These are phyloP conservation scores for Sphenostylis stenocarpa DNA, from an alignment of 306 rosid genomes.

Conservation along the genomic window DNA sequence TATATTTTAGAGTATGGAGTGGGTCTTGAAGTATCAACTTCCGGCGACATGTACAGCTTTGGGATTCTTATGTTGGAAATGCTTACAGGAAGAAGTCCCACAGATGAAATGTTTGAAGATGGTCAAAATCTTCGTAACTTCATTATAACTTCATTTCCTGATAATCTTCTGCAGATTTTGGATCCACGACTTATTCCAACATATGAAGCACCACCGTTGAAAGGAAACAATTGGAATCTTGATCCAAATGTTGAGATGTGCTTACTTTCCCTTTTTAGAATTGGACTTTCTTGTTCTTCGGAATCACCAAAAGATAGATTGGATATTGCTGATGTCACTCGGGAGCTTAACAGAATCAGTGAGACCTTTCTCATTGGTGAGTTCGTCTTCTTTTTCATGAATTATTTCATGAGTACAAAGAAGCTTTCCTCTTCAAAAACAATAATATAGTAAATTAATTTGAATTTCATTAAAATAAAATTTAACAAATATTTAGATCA, in stretches of 20 bases:
- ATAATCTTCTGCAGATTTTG: constrained; percentile 23
- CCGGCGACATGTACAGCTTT: constrained; percentile 40
- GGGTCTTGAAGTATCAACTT: constrained; percentile 31
- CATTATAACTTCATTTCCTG: constrained; percentile 14
- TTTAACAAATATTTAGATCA: neutral
- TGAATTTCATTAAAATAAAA: neutral
- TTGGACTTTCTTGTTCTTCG: constrained; percentile 32
- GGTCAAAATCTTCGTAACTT: constrained; percentile 29
- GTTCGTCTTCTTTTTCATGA: neutral
- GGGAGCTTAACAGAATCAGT: constrained; percentile 21
- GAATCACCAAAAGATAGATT: constrained; percentile 36
- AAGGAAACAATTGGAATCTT: neutral
- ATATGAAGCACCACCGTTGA: too few relatives aligned
- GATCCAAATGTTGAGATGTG: neutral
- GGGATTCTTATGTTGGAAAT: constrained; percentile 47
- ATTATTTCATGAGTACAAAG: neutral
- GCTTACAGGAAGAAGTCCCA: constrained; percentile 35
- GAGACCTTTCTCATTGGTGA: neutral
- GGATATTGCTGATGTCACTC: constrained; percentile 16
- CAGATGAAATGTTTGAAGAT: constrained; percentile 40
- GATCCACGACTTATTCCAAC: constrained; percentile 2
- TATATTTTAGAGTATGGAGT: constrained; percentile 36
- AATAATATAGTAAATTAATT: too few relatives aligned
- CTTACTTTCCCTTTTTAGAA: constrained; percentile 23
- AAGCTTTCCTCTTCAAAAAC: too few relatives aligned